phyloP scores from a whole-genome alignment of 305 asterid species.

The Rubia balearica region DNA sequence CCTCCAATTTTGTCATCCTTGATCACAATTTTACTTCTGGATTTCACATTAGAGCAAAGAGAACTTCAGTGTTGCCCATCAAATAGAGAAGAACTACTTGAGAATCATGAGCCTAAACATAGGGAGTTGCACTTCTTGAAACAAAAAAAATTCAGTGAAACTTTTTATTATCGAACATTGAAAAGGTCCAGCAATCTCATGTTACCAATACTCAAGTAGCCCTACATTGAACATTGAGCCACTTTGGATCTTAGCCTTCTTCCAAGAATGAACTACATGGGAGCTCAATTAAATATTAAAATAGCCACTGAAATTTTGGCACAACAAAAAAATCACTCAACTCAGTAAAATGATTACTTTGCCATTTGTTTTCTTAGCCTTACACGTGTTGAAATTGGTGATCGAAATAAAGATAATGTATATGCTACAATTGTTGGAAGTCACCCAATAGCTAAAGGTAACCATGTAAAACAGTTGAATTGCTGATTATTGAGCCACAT shows the following conservation, averaged over 20 bases:
- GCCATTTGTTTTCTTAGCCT: background rate
- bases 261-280: conserved; percentile 4
- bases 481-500: background rate
- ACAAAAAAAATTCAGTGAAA: background rate
- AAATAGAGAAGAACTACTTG: background rate
- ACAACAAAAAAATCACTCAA: background rate
- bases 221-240: background rate
- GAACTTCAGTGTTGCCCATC: background rate
- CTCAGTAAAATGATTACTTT: background rate
- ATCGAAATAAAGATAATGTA: background rate
- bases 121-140: background rate
- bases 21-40: background rate
- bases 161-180: background rate
- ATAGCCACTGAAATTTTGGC: background rate
- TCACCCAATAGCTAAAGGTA: background rate
- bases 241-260: background rate
- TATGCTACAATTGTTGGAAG: background rate
- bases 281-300: background rate
- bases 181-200: background rate
- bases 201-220: background rate
- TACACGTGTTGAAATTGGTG: background rate
- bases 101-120: background rate
- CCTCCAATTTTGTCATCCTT: conserved; percentile 7
- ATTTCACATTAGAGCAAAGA: background rate
- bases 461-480: background rate